phyloP scores from a whole-genome alignment of 441 rosid species.

The Breynia disticha region DNA sequence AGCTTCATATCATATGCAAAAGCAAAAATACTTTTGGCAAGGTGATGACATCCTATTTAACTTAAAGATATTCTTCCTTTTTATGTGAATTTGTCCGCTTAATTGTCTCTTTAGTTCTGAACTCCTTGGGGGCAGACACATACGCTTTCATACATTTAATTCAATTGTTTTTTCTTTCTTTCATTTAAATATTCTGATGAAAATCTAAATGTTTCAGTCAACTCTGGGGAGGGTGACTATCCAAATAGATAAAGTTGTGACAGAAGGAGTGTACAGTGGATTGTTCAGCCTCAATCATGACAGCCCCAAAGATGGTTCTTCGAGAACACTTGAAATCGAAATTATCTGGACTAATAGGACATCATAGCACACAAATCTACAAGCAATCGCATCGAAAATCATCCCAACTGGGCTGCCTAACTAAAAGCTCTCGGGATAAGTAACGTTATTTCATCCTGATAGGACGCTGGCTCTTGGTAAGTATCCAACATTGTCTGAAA shows the following conservation, averaged over 20 bases:
- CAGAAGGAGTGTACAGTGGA: constrained; percentile 75
- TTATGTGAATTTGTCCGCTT: not conserved
- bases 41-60: too few relatives aligned
- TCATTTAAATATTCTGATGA: not conserved
- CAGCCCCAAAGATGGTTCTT: constrained; percentile 46
- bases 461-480: too few relatives aligned
- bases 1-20: constrained; percentile 88
- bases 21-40: constrained; percentile 86
- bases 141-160: not conserved
- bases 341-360: constrained; percentile 64
- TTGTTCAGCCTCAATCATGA: constrained; percentile 51
- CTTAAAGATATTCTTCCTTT: too few relatives aligned
- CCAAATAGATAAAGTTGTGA: constrained; percentile 73
- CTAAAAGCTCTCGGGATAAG: too few relatives aligned
- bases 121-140: not conserved
- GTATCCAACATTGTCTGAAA: too few relatives aligned
- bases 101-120: not conserved
- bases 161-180: too few relatives aligned
- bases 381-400: too few relatives aligned
- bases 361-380: too few relatives aligned
- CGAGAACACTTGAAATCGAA: constrained; percentile 73
- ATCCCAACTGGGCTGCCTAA: too few relatives aligned
- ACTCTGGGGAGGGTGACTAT: constrained; percentile 65
- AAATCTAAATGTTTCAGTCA: constrained; percentile 37
- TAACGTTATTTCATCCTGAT: too few relatives aligned